Conservation (phyloP, 805 yeast genomes). For the Kodamaea neixiangensis region DNA sequence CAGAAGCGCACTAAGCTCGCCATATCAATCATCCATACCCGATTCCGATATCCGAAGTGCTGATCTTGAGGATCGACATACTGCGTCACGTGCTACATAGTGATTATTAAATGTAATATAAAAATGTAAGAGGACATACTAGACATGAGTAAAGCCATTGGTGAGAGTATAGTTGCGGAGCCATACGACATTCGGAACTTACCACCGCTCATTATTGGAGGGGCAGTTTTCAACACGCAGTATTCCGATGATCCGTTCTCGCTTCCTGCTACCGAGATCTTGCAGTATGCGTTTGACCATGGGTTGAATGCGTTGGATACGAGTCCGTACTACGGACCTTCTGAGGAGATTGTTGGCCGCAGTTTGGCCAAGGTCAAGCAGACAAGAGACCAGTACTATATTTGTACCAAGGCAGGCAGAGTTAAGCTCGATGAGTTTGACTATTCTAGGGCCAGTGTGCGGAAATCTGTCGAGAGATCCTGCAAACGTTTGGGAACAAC, state of each 20-base stretch:
- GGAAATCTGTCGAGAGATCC: conserved; percentile 66
- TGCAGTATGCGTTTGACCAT: conserved; percentile 57
- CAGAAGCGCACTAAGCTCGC: too few relatives aligned
- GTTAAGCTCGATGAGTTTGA: conserved; percentile 69
- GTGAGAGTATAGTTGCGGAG: conserved; percentile 18
- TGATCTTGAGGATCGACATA: too few relatives aligned
- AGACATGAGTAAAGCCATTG: conserved; percentile 18
- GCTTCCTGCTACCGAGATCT: conserved; percentile 58
- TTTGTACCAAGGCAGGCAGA: conserved; percentile 89
- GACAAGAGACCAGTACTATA: conserved; percentile 62
- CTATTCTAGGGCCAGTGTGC: conserved; percentile 62
- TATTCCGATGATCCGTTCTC: conserved; percentile 69
- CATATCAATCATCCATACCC: too few relatives aligned
- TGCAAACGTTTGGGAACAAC: conserved; percentile 61
- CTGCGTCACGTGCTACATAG: conserved; percentile 6
- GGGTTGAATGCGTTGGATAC: conserved; percentile 86
- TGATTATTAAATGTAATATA: neutral
- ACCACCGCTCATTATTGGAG: conserved; percentile 76
- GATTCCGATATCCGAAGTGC: too few relatives aligned
- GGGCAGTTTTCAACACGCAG: conserved; percentile 83
- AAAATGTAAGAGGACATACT: neutral
- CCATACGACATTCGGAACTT: conserved; percentile 33
- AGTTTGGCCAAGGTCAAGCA: conserved; percentile 47
- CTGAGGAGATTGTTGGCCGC: conserved; percentile 72
- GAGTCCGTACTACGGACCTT: conserved; percentile 91